Percentiles rank a stretch among this genome's conserved stretches.
These are phyloP conservation scores for Paraconiothyrium brasiliense DNA, from an alignment of 2,329 filamentous ascomycete species.

Conservation along the genomic window DNA sequence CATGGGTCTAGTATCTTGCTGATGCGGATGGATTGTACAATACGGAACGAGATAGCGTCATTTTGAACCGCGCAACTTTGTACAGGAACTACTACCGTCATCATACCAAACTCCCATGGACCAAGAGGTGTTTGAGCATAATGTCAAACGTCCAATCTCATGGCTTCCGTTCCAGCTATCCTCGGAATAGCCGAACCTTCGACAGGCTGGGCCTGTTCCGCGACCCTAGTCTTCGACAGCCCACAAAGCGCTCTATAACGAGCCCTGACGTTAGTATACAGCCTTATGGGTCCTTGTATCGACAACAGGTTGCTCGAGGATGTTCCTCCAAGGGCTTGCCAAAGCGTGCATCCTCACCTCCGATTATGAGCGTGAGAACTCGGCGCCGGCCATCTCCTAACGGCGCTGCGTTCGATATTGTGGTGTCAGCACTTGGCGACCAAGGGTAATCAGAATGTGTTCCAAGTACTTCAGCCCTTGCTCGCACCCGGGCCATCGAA, in stretches of 20 bases:
- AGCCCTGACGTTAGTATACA: not conserved
- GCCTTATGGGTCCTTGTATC: not conserved
- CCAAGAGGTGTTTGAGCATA: not conserved
- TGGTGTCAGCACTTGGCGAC: not conserved
- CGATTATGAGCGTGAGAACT: not conserved
- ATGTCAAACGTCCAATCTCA: not conserved
- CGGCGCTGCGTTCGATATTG: too few species aligned
- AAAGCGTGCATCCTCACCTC: not conserved
- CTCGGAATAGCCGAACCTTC: not conserved
- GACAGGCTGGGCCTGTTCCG: not conserved
- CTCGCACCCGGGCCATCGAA: conserved; percentile 38
- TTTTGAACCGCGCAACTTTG: not conserved
- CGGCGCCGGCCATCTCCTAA: not conserved
- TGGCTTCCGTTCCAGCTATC: not conserved
- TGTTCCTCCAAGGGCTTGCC: not conserved
- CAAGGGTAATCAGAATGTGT: not conserved
- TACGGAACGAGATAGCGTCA: not conserved
- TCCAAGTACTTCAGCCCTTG: conserved; percentile 13
- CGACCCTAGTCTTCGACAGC: not conserved
- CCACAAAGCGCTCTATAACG: not conserved
- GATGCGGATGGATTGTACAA: not conserved
- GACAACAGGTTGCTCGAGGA: not conserved
- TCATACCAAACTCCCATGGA: not conserved
- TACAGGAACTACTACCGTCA: not conserved
- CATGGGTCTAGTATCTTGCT: not conserved